Conservation (phyloP, 805 yeast species). For the Saccharomycopsis javanensis region DNA sequence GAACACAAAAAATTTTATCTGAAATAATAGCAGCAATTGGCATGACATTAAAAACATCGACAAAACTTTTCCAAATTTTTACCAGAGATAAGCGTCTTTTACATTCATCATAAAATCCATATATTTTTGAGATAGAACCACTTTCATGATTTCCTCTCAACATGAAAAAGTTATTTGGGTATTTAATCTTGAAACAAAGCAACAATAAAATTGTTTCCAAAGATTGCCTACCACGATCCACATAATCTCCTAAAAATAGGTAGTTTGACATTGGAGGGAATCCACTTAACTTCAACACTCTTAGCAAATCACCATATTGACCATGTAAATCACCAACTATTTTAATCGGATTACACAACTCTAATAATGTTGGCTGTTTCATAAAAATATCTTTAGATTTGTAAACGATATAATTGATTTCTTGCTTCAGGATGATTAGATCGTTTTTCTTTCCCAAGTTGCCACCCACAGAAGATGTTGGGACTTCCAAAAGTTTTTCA, state of each 20-base stretch:
- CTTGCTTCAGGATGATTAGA: slow-evolving; percentile 12
- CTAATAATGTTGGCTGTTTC: slow-evolving; percentile 54
- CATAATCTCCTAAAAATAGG: slow-evolving; percentile 73
- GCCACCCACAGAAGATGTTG: slow-evolving; percentile 13
- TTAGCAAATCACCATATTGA: slow-evolving; percentile 66
- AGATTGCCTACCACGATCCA: slow-evolving; percentile 77
- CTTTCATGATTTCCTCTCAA: slow-evolving; percentile 80
- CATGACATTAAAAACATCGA: slow-evolving; percentile 71
- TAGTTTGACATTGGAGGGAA: slow-evolving; percentile 64
- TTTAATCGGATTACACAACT: slow-evolving; percentile 70
- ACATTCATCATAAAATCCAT: slow-evolving; percentile 82
- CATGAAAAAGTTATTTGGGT: slow-evolving; percentile 74
- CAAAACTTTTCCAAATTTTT: slow-evolving; percentile 71
- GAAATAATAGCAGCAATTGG: slow-evolving; percentile 82
- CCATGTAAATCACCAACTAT: slow-evolving; percentile 86
- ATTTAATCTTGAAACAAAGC: slow-evolving; percentile 71
- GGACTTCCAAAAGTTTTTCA: slow-evolving; percentile 17
- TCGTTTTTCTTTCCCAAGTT: slow-evolving; percentile 1
- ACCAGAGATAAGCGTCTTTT: slow-evolving; percentile 60
- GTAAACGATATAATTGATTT: slow-evolving; percentile 16
- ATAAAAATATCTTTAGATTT: slow-evolving; percentile 46
- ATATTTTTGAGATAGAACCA: slow-evolving; percentile 74
- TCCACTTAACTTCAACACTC: slow-evolving; percentile 76
- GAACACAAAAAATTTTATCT: slow-evolving; percentile 75
- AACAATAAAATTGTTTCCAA: slow-evolving; percentile 66